Base-by-base conservation (phyloP, 176 grass and related monocot genomes). In the Carex kokanica region DNA sequence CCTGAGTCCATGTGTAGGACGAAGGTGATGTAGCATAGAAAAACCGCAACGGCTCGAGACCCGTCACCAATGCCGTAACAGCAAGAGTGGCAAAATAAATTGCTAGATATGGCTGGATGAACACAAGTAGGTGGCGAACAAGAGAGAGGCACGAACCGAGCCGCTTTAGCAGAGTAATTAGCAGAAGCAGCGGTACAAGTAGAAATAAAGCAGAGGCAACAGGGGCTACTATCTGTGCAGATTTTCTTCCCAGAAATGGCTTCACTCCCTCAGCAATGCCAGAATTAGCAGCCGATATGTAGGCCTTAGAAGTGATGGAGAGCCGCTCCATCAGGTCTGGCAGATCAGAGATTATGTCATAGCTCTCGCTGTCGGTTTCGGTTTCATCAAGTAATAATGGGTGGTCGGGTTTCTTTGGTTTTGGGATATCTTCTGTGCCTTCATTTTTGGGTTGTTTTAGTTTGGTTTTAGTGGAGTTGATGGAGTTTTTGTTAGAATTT, bases 61-160 rank as follows among this genome's bases (percentile, higher is more conserved):
- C 91, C 71, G 89, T 90, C 29, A 84, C 89, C 4, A 94, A 85
- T 8, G 93, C 89, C 55, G 93, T 92, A 25, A 92, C 21, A 49
- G 91, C 91, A 52, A 99, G 96, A 81, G 93, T 99, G 34, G 77
- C 91, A 78, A 99, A 99, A 89, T 99, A 99, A 86, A 99, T 99
- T 83, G 96, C 93, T 27, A 99, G 96, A 86, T 93, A 99, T 32
- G 96, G 91, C 89, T 99, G 96, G 83, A 90, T 85, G 78, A 99
- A 90, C 54, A 95, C 63, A 27, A 99, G 91, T 27, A 89, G 78
- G 59, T 87, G 84, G 72, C 90, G 93, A 61, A 95, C 88, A 20
- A 99, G 64, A 57, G 93, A 90, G 34, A 99, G 91, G 89, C 84
- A 96, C 2, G 91, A 82, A 25, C 86, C 89, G 69, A 95, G 84